Evolutionary conservation across 805 yeast species (phyloP).

Genomic region (Candida endomychidarum): DNA sequence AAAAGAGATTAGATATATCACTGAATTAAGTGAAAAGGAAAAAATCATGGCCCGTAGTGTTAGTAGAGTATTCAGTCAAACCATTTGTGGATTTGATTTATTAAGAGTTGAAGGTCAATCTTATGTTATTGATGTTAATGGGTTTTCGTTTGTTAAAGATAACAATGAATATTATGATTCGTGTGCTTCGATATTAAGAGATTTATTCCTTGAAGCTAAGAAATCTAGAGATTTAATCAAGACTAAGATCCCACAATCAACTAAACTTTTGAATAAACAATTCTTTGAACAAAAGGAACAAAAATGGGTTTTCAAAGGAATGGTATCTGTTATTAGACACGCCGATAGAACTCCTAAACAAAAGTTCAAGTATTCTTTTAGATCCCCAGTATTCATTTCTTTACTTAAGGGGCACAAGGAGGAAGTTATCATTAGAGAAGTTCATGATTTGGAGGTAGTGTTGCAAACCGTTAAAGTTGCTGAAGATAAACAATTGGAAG

Average conservation of each 20-base stretch:
- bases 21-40: slow-evolving; percentile 75
- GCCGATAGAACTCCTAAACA: slow-evolving; percentile 99
- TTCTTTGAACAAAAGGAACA: slow-evolving; percentile 65
- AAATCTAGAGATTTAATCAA: slow-evolving; percentile 41
- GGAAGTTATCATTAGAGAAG: slow-evolving; percentile 92
- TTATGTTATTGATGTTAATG: slow-evolving; percentile 96
- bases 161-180: slow-evolving; percentile 81
- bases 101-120: slow-evolving; percentile 85
- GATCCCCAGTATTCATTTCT: slow-evolving; percentile 81
- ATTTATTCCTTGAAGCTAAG: slow-evolving; percentile 61
- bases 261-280: slow-evolving; percentile 34
- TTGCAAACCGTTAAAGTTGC: slow-evolving; percentile 83
- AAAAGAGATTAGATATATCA: slow-evolving; percentile 88
- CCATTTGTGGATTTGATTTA: slow-evolving; percentile 95
- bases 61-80: slow-evolving; percentile 76
- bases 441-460: slow-evolving; percentile 80
- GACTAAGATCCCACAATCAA: slow-evolving; percentile 34
- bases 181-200: slow-evolving; percentile 74
- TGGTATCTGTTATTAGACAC: slow-evolving; percentile 89
- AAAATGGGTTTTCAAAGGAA: slow-evolving; percentile 95
- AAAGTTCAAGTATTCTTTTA: slow-evolving; percentile 92
- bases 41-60: slow-evolving; percentile 77
- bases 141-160: slow-evolving; percentile 96
- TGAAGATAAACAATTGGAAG: slow-evolving; percentile 76
- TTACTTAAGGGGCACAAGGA: slow-evolving; percentile 91